Conservation (phyloP, 768 basidiomycete genomes). For the Termitomyces sp. region DNA sequence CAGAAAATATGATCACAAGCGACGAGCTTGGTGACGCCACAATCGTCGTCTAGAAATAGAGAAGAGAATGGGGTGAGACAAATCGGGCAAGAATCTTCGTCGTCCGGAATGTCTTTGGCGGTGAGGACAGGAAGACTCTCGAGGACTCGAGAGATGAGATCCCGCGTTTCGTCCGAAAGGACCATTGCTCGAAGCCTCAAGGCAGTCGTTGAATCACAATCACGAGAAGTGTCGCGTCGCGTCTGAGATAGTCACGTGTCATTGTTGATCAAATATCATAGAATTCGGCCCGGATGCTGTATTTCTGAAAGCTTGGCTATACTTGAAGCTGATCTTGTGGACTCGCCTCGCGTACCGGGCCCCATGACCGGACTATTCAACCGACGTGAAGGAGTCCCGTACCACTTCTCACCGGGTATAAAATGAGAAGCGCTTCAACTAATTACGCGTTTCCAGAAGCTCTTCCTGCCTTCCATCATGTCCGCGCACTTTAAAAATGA, state of each 20-base stretch:
- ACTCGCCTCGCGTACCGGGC: not conserved
- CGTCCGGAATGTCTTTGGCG: conserved; percentile 28
- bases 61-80: conserved; percentile 50
- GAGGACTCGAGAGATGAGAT: conserved; percentile 33
- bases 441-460: not conserved
- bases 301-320: too few species aligned
- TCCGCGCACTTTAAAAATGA: conserved; percentile 15
- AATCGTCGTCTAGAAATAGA: conserved; percentile 29
- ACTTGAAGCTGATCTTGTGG: too few species aligned
- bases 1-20: conserved; percentile 69
- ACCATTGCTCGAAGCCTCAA: conserved; percentile 4
- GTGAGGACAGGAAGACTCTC: conserved; percentile 38
- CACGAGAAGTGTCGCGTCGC: conserved; percentile 6
- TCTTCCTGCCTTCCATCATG: conserved; percentile 5
- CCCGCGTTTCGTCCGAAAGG: conserved; percentile 14
- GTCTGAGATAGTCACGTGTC: conserved; percentile 7
- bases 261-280: not conserved
- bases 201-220: conserved; percentile 5
- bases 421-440: not conserved
- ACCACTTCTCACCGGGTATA: not conserved
- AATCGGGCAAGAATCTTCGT: conserved; percentile 60
- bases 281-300: not conserved
- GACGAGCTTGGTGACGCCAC: conserved; percentile 51
- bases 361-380: not conserved
- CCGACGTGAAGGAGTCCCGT: not conserved